Evolutionary conservation across 2,329 filamentous ascomycete genomes (phyloP).

Genomic region (Alternaria longipes): DNA sequence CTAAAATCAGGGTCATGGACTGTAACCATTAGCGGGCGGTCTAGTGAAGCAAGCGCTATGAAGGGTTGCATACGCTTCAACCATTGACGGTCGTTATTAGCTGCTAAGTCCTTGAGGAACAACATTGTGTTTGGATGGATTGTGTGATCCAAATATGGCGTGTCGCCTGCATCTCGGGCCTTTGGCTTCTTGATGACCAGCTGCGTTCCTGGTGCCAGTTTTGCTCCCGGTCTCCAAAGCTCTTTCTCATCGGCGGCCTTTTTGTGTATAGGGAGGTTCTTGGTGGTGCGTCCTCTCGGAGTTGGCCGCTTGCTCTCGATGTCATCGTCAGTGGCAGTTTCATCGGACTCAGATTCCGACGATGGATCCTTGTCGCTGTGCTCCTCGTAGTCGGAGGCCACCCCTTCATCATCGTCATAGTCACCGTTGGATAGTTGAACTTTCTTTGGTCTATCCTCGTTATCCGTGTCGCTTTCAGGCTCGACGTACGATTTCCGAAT

Average conservation of each 20-base stretch:
- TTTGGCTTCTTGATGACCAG: constrained; percentile 71
- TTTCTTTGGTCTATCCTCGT: constrained; percentile 23
- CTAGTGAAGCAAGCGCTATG: background rate
- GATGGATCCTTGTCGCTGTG: constrained; percentile 43
- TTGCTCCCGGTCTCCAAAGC: constrained; percentile 66
- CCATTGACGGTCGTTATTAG: constrained; percentile 71
- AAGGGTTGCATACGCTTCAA: constrained; percentile 63
- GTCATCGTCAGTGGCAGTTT: constrained; percentile 42
- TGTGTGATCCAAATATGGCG: constrained; percentile 64
- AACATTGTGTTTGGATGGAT: constrained; percentile 71
- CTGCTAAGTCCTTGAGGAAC: constrained; percentile 66
- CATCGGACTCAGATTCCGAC: constrained; percentile 46
- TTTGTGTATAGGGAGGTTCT: constrained; percentile 32
- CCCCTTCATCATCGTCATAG: constrained; percentile 42
- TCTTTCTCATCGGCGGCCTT: constrained; percentile 55
- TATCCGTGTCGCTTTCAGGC: constrained; percentile 37
- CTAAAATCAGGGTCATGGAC: constrained; percentile 84
- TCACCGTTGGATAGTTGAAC: constrained; percentile 35
- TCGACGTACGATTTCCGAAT: constrained; percentile 48
- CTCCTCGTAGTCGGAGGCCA: constrained; percentile 55
- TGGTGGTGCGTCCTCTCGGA: constrained; percentile 29
- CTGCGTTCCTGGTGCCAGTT: constrained; percentile 66
- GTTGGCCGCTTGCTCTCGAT: constrained; percentile 36
- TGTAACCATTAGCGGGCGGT: constrained; percentile 50
- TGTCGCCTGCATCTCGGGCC: constrained; percentile 67